Evolutionary conservation across 2,329 filamentous ascomycete species (phyloP), one percentile per base, ranked within the genome.

Genomic region (Aspergillus viridinutans): DNA sequence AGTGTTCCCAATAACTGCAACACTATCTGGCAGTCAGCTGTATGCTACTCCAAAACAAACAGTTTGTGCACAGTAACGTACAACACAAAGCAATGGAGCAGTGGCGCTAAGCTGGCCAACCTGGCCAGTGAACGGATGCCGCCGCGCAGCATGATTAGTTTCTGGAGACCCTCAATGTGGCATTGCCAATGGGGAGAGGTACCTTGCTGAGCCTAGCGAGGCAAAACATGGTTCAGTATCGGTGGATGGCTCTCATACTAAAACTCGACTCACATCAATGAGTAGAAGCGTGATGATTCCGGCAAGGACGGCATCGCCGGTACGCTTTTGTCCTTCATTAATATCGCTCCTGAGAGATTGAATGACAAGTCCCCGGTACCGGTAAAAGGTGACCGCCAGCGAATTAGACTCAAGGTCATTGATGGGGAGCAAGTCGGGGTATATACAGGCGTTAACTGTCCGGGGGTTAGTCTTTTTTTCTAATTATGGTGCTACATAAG

Each of bases 1-100:
- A 2, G 74, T 76, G 52, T 77, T 72, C 2, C 66, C 70, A 4
- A 74, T 65, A 2, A 74, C 66, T 0, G 67, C 61, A 29, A 67
- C 53, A 53, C 74, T 75, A 21, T 28, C 35, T 5, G 26, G 38
- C 38, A 6, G 40, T 56, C 49, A 56, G 26, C 8, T 20, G 17
- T 20, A 42, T 42, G 38, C n/a, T 20, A 7, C n/a, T n/a, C 17
- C n/a, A 9, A 20, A 42, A 17, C 6, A 17, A 42, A 42, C 17
- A 20, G 38, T 42, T 20, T 20, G 12, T 47, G 12, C 40, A 67
- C 52, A 67, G 61, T 47, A 21, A 67, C 65, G 28, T 66, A 71
- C 69, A 59, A 65, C 43, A 62, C 60, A 54, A 68, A 67, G 26
- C 42, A 66, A 47, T 65, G 59, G 40, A 73, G 61, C n/a, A 70